Evolutionary conservation across 176 grass and related monocot species (phyloP).

Genomic region (Avena atlantica): DNA sequence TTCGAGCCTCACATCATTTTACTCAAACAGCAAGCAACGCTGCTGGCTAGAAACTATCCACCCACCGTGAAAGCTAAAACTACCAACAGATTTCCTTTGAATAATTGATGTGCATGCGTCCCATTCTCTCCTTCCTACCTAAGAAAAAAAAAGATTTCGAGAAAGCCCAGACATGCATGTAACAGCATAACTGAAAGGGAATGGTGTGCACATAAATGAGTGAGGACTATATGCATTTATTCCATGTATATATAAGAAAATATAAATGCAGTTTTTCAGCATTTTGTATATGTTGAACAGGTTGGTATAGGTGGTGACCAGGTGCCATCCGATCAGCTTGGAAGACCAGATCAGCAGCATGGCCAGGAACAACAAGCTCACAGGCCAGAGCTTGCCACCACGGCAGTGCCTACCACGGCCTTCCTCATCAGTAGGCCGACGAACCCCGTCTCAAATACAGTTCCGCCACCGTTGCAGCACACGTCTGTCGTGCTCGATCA

Average conservation of each 20-base stretch:
- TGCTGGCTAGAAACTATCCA: slow-evolving; percentile 56
- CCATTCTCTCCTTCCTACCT: slow-evolving; percentile 14
- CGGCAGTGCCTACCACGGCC: slow-evolving; percentile 44
- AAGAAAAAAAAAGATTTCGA: background rate
- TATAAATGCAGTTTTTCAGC: background rate
- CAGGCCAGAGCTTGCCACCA: slow-evolving; percentile 43
- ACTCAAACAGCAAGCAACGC: slow-evolving; percentile 77
- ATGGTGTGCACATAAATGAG: background rate
- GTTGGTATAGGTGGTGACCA: slow-evolving; percentile 75
- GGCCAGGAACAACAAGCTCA: slow-evolving; percentile 52
- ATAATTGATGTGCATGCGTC: slow-evolving; percentile 36
- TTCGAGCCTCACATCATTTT: slow-evolving; percentile 89
- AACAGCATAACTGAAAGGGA: slow-evolving; percentile 34
- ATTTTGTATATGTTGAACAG: slow-evolving; percentile 45
- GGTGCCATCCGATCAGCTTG: slow-evolving; percentile 59
- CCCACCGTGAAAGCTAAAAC: slow-evolving; percentile 76
- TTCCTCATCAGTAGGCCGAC: slow-evolving; percentile 68
- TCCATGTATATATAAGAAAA: background rate
- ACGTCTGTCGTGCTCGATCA: slow-evolving; percentile 69
- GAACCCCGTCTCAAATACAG: slow-evolving; percentile 67
- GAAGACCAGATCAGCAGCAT: slow-evolving; percentile 59
- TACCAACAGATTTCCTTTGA: slow-evolving; percentile 43
- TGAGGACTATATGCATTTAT: background rate
- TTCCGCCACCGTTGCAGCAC: slow-evolving; percentile 66
- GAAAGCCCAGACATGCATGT: slow-evolving; percentile 2